Evolutionary conservation across 805 yeast species (phyloP).

Genomic region (Yarrowia porcina): DNA sequence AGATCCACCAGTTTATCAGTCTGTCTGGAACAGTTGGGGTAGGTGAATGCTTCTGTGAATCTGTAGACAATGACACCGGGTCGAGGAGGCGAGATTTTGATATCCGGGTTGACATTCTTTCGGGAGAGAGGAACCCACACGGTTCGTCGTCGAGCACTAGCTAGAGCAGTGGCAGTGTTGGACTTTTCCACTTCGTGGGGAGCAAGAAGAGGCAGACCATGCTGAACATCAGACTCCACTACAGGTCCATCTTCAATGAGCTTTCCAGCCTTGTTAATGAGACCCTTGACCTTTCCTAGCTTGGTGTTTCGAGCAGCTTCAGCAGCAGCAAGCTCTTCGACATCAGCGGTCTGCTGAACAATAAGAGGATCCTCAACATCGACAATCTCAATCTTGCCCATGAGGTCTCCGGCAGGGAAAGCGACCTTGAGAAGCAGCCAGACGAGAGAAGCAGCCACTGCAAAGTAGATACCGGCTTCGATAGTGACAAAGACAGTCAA

Average conservation of each 20-base stretch:
- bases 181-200: slow-evolving; percentile 5
- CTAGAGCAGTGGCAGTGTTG: background rate
- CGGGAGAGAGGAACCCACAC: slow-evolving; percentile 42
- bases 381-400: slow-evolving; percentile 72
- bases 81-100: slow-evolving; percentile 72
- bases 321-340: background rate
- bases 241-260: slow-evolving; percentile 8
- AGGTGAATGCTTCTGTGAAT: slow-evolving; percentile 75
- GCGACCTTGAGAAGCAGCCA: slow-evolving; percentile 69
- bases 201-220: slow-evolving; percentile 10
- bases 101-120: slow-evolving; percentile 51
- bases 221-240: background rate
- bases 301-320: background rate
- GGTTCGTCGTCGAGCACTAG: background rate
- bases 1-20: slow-evolving; percentile 66
- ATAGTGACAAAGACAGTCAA: slow-evolving; percentile 74
- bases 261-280: background rate
- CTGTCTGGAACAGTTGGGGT: slow-evolving; percentile 75
- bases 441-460: slow-evolving; percentile 79
- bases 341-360: slow-evolving; percentile 8
- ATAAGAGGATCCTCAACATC: slow-evolving; percentile 45
- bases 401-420: slow-evolving; percentile 75
- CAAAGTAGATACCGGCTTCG: slow-evolving; percentile 88
- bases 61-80: slow-evolving; percentile 86
- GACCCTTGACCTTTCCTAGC: background rate